Base-by-base conservation (phyloP, 129 eudicot species). In the Escallonia rubra region DNA sequence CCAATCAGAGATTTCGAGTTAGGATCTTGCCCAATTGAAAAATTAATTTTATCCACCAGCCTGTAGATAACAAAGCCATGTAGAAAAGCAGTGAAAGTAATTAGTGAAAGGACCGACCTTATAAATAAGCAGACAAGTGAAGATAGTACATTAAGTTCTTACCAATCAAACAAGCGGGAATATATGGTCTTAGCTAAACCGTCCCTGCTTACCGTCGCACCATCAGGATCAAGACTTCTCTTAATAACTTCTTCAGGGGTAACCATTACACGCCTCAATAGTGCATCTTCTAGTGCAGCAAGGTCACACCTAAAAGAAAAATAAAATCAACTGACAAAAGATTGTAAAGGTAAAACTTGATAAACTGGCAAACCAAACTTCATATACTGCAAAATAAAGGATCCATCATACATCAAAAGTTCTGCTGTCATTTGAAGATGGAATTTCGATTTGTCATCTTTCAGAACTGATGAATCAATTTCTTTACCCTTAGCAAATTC, bases 181-280 rank as follows among this genome's bases (percentile, higher is more conserved):
- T 93, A 93, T 59, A 89, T 59, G 9, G 98, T 89, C 74, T 93
- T 93, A 61, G 98, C 98, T 16, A 93, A 78, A 52, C 98, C 98
- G 82, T 93, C 98, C 74, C 98, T 86, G 72, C 96, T 85, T 59
- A 86, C 81, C 64, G 77, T 16, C 70, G 98, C 98, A 64, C 85
- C 92, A 65, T 63, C 76, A 58, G 98, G 96, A 77, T 89, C 90
- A 71, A 93, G 95, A 80, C 96, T 93, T 87, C 98, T 92, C 71
- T 92, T 89, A 55, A 92, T 92, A 73, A 92, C 96, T 86, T 92
- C 98, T 84, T 92, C 98, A 23, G 98, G 98, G 64, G 96, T 89
- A 45, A 92, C 88, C 96, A 92, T 92, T 65, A 92, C 91, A 74
- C 98, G 96, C 58, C 86, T 93, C 71, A 87, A 53, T 48, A 93